Evolutionary conservation across 768 basidiomycete genomes (phyloP).

Genomic region (Macrolepiota dolichaula): DNA sequence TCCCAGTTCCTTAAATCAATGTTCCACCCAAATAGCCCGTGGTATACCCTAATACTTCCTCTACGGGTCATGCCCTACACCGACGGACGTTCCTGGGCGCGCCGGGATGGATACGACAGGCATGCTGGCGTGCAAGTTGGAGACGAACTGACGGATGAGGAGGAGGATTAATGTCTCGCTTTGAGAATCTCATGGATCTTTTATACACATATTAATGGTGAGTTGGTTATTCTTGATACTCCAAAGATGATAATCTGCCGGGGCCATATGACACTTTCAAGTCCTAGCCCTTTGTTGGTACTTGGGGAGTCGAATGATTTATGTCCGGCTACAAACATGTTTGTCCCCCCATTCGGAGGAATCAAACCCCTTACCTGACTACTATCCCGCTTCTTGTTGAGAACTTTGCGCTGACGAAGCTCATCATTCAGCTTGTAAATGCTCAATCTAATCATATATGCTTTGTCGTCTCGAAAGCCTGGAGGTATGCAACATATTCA

Average conservation of each 20-base stretch:
- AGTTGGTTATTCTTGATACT: slow-evolving; percentile 13
- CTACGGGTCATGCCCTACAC: slow-evolving; percentile 77
- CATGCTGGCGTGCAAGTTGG: slow-evolving; percentile 65
- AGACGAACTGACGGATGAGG: slow-evolving; percentile 89
- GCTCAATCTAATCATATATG: too few relatives aligned
- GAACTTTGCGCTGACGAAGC: not conserved
- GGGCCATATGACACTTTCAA: slow-evolving; percentile 83
- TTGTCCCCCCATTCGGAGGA: not conserved
- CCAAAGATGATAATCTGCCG: slow-evolving; percentile 66
- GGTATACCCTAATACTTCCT: slow-evolving; percentile 80
- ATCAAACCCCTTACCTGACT: not conserved
- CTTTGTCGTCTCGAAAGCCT: too few relatives aligned
- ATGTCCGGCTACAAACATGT: slow-evolving; percentile 40
- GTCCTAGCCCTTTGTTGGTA: slow-evolving; percentile 14
- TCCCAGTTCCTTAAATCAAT: not conserved
- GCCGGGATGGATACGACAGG: slow-evolving; percentile 57
- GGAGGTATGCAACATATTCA: too few relatives aligned
- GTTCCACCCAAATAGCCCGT: slow-evolving; percentile 44
- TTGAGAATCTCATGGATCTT: not conserved
- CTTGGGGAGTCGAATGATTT: slow-evolving; percentile 57
- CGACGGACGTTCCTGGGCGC: slow-evolving; percentile 81
- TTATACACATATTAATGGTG: slow-evolving; percentile 11
- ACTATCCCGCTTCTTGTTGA: not conserved
- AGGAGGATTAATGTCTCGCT: slow-evolving; percentile 29
- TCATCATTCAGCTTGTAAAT: too few relatives aligned